Conservation (phyloP, 169 alveolate species). For the Plasmodium malariae region DNA sequence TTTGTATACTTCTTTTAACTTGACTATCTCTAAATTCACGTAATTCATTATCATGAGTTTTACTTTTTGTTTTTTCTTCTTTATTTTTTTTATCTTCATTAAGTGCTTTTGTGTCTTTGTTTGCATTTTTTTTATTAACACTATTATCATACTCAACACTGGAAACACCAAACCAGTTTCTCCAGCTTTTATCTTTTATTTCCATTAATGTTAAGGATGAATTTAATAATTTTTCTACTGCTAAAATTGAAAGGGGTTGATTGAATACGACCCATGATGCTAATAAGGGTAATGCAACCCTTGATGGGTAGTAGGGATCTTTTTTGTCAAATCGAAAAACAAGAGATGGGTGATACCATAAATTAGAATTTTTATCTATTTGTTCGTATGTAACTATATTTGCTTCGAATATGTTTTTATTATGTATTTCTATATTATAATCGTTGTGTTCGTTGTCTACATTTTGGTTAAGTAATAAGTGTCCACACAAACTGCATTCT, state of each 20-base stretch:
- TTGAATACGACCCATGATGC: constrained; percentile 92
- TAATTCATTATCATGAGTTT: background rate
- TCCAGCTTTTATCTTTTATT: constrained; percentile 71
- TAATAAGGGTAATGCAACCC: constrained; percentile 91
- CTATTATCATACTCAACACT: constrained; percentile 51
- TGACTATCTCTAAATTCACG: background rate
- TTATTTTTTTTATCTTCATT: constrained; percentile 29
- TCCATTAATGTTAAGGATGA: constrained; percentile 47
- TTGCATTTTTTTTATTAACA: constrained; percentile 1
- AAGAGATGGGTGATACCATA: constrained; percentile 93
- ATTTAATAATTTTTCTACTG: constrained; percentile 85
- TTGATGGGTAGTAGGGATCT: constrained; percentile 93
- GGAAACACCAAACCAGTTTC: constrained; percentile 77
- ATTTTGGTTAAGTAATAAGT: constrained; percentile 82
- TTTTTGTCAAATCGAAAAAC: constrained; percentile 90
- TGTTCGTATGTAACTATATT: constrained; percentile 87
- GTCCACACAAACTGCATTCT: constrained; percentile 88
- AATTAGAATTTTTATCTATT: constrained; percentile 88
- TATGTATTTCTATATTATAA: constrained; percentile 76
- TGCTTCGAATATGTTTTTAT: constrained; percentile 79
- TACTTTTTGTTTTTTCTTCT: constrained; percentile 3
- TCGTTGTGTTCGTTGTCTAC: constrained; percentile 50
- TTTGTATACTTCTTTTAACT: constrained; percentile 10
- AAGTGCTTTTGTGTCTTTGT: constrained; percentile 12
- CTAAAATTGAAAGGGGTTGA: constrained; percentile 89